phyloP scores from a whole-genome alignment of 2,329 filamentous ascomycete species.

The Zalaria obscura region DNA sequence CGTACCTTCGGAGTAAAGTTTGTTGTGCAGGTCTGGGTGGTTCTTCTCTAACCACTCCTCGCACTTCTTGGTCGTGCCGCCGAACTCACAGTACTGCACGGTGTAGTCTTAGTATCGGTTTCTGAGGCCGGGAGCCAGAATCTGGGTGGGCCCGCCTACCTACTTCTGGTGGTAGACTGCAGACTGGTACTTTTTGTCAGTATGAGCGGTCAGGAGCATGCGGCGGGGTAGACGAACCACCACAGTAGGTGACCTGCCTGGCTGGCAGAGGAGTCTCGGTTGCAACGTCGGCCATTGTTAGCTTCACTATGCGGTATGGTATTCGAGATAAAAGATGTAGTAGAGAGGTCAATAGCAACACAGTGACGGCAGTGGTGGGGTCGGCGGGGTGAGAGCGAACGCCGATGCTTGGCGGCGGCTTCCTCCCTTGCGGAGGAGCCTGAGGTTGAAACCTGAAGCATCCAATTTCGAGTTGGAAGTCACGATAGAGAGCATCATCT shows the following conservation, averaged over 20 bases:
- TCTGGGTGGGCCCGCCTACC: conserved; percentile 19
- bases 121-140: background rate
- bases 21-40: conserved; percentile 58
- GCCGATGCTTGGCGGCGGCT: no score
- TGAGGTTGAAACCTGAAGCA: no score
- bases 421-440: no score
- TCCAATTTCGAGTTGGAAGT: no score
- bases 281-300: conserved; percentile 17
- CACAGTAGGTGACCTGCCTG: conserved; percentile 47
- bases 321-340: no score
- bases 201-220: background rate
- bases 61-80: conserved; percentile 91
- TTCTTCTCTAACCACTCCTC: conserved; percentile 81
- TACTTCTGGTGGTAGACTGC: conserved; percentile 54
- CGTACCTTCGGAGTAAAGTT: conserved; percentile 75
- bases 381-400: no score
- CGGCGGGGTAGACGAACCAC: conserved; percentile 28
- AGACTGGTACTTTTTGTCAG: conserved; percentile 33
- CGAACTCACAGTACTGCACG: conserved; percentile 89
- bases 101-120: conserved; percentile 5
- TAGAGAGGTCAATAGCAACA: no score
- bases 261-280: conserved; percentile 20
- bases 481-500: no score
- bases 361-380: no score
- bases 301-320: background rate